Evolutionary conservation across 2,329 filamentous ascomycete species (phyloP).

Genomic region (Aspergillus brunneoviolaceus): DNA sequence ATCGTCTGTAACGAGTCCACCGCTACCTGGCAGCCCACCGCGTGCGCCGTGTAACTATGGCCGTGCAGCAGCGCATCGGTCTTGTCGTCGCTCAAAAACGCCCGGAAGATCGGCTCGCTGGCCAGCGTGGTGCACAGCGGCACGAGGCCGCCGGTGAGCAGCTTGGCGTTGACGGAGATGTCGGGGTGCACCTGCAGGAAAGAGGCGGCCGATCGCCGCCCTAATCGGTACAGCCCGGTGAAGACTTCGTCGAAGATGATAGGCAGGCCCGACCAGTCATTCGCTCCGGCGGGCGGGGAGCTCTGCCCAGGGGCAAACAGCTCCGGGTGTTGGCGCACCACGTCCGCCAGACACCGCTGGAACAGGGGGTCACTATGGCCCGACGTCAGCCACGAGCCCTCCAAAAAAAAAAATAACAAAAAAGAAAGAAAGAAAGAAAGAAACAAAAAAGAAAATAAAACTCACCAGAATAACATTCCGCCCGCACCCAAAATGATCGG

Average conservation of each 20-base stretch:
- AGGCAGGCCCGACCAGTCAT: conserved; percentile 69
- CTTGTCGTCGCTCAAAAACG: conserved; percentile 71
- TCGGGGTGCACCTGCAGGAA: conserved; percentile 70
- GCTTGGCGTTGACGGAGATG: conserved; percentile 77
- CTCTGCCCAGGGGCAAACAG: conserved; percentile 49
- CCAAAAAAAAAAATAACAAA: background rate
- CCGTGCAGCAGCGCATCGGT: conserved; percentile 77
- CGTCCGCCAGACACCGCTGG: conserved; percentile 67
- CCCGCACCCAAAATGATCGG: conserved; percentile 78
- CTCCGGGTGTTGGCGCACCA: conserved; percentile 60
- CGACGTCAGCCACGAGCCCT: background rate
- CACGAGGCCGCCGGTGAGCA: conserved; percentile 76
- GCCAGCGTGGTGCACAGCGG: conserved; percentile 76
- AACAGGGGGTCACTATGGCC: conserved; percentile 70
- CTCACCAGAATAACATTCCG: conserved; percentile 74
- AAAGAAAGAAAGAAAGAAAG: no score
- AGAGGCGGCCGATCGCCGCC: conserved; percentile 67
- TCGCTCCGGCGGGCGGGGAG: background rate
- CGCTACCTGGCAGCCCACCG: conserved; percentile 77
- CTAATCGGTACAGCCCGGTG: conserved; percentile 79
- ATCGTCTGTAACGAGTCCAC: conserved; percentile 64
- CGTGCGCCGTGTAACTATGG: conserved; percentile 83
- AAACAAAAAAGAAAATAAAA: background rate
- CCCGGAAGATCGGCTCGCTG: conserved; percentile 69
- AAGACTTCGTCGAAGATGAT: conserved; percentile 86